Evolutionary conservation across 2,329 filamentous ascomycete genomes (phyloP), one percentile per base, ranked within the genome.

Genomic region (Nothophoma quercina): DNA sequence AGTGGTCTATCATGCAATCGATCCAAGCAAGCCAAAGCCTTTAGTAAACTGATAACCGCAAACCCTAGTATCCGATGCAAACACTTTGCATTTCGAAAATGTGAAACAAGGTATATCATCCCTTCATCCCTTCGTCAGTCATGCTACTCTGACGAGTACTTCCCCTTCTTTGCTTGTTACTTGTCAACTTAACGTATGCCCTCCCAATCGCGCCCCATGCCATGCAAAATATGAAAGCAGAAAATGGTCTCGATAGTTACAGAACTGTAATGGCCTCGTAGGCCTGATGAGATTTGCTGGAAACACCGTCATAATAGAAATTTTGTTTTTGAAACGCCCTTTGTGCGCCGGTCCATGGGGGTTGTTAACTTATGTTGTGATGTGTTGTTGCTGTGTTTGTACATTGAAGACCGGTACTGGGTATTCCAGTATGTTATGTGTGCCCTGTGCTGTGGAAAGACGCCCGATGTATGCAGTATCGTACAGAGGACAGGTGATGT

Each of bases 381-480:
- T 50, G 30, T 38, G 26, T 33, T 44, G 36, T 34, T 52, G 42
- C 25, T 41, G 30, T 49, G n/a, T 55, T 49, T 55, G 29, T 55
- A 55, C 51, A 54, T 30, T 45, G 33, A 45, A 55, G 23, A 45
- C 36, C 38, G n/a, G n/a, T n/a, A 22, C 34, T 30, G 51, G 51
- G 51, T 50, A 55, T 55, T 40, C 34, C 40, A 26, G 21, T 45
- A 39, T 43, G 38, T 15, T 39, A 25, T 47, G 28, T 22, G 25
- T 41, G 29, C 22, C 43, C 22, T 22, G 25, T 41, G 29, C 22
- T 42, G 36, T 18, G 29, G 16, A 36, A 40, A 42, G 33, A 49
- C 45, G 44, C 45, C 51, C 51, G 33, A 16, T 39, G 35, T 40
- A 49, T 55, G 51, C 51, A 33, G 23, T 44, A 45, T 49, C 51